These are phyloP conservation scores for Globisporangium sylvaticum DNA, from an alignment of 352 stramenopile genomes.

Conservation along the genomic window DNA sequence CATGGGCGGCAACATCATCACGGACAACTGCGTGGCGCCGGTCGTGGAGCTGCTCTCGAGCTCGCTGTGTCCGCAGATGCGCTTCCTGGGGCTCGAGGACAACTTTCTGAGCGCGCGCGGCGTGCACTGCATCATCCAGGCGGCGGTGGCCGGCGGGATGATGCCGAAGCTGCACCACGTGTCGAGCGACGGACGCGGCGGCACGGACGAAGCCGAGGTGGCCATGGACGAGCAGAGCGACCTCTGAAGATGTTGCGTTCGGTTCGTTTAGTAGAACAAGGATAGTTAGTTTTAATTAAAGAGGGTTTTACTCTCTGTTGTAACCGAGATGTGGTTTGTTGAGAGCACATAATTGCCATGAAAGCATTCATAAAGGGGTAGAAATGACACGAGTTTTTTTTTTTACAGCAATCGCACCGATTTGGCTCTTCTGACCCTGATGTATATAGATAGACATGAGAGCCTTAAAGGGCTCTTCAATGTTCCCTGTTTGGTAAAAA, in stretches of 20 bases:
- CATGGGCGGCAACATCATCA: constrained; percentile 79
- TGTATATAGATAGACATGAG: too few species aligned
- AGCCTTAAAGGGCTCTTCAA: too few species aligned
- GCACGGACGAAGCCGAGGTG: constrained; percentile 2
- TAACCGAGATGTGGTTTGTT: background rate
- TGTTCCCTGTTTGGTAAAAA: too few species aligned
- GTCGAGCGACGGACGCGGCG: constrained; percentile 32
- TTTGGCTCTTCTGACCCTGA: too few species aligned
- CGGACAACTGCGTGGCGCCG: constrained; percentile 63
- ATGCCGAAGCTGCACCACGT: constrained; percentile 48
- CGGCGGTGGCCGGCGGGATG: constrained; percentile 38
- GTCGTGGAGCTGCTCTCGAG: constrained; percentile 39
- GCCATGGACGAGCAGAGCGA: background rate
- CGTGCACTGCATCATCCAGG: constrained; percentile 61
- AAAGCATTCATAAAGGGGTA: too few species aligned
- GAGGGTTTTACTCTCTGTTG: background rate
- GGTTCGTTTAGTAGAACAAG: background rate
- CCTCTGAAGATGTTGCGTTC: background rate
- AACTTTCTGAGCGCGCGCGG: constrained; percentile 69
- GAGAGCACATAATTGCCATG: background rate
- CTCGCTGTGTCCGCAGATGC: constrained; percentile 40
- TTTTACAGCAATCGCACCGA: too few species aligned
- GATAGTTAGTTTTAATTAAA: background rate
- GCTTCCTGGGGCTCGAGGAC: constrained; percentile 74
- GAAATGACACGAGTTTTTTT: too few species aligned